A percentile compares a stretch with the other conserved stretches of the same genome.
Evolutionary conservation across 2,329 filamentous ascomycete species (phyloP).

Genomic region (Xylaria sp.): DNA sequence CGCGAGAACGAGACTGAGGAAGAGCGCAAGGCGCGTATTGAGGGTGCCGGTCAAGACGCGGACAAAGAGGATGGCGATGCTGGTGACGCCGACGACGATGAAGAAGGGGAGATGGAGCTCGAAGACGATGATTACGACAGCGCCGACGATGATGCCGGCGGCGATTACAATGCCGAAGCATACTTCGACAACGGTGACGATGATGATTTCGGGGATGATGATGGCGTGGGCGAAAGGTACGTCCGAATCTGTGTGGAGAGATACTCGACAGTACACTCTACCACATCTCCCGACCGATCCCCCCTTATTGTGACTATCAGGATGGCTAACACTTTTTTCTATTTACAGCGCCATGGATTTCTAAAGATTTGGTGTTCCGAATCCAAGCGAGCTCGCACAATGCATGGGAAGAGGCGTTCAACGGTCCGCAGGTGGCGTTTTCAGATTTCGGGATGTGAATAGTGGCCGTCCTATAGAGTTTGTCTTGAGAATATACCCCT

Average conservation of each 20-base stretch:
- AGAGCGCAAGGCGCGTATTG: conserved; percentile 32
- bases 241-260: background rate
- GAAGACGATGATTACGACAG: conserved; percentile 44
- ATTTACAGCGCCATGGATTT: conserved; percentile 18
- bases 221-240: conserved; percentile 34
- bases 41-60: conserved; percentile 28
- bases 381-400: background rate
- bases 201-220: conserved; percentile 48
- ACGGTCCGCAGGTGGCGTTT: background rate
- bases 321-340: conserved; percentile 7
- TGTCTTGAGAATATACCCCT: background rate
- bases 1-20: conserved; percentile 31
- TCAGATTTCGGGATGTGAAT: background rate
- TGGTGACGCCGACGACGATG: conserved; percentile 40
- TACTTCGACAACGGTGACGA: conserved; percentile 55
- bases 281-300: background rate
- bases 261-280: background rate
- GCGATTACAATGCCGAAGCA: conserved; percentile 56
- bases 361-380: conserved; percentile 2
- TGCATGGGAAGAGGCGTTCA: conserved; percentile 14
- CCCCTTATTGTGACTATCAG: background rate
- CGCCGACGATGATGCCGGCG: conserved; percentile 52
- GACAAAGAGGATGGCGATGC: conserved; percentile 35
- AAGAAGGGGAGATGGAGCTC: conserved; percentile 40
- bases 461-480: background rate